Evolutionary conservation across 257 asterid species (phyloP), one percentile per base, ranked within the genome.

Genomic region (Pogostemon cablin): DNA sequence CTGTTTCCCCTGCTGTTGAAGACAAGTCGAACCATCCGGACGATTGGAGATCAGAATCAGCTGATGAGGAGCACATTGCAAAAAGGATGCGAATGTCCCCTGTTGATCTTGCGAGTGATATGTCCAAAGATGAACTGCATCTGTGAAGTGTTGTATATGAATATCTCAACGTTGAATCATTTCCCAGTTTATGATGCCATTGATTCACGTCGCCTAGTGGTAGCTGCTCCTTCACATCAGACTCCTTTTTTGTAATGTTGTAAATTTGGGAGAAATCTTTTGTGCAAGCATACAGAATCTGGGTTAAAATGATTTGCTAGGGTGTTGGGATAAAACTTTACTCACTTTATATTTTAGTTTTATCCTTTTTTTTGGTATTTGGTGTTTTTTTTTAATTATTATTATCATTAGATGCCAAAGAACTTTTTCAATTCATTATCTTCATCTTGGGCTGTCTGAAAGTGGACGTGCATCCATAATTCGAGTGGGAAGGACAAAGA

Each of bases 61-160:
- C 77, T 1, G 84, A 70, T 9, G 75, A 69, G 74, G 78, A 74
- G 38, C 88, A 59, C 56, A 63, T 76, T 68, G 77, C 90, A n/a
- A 92, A 92, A 79, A 86, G 79, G 81, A 80, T 81, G 79, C 81
- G 90, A 60, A 72, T 79, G 37, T 64, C 72, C 8, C 72, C 81
- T 15, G 62, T 48, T 43, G 78, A 69, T 34, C 78, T 70, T 71
- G 4, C 68, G 79, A 49, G n/a, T 67, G 69, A 46, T 68, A 37
- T 70, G 48, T 67, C 85, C 3, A 38, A 81, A 9, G 87, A 82
- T 69, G 63, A 57, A 57, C 78, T 87, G 10, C 81, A 77, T 80
- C 80, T 83, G 72, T 86, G 81, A 80, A 38, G 82, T 57, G 39
- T 12, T 49, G 62, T 57, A 48, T 34, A 40, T 35, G 32, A 25